phyloP scores from a whole-genome alignment of 176 grass and related monocot genomes.

The Urochloa ruziziensis region DNA sequence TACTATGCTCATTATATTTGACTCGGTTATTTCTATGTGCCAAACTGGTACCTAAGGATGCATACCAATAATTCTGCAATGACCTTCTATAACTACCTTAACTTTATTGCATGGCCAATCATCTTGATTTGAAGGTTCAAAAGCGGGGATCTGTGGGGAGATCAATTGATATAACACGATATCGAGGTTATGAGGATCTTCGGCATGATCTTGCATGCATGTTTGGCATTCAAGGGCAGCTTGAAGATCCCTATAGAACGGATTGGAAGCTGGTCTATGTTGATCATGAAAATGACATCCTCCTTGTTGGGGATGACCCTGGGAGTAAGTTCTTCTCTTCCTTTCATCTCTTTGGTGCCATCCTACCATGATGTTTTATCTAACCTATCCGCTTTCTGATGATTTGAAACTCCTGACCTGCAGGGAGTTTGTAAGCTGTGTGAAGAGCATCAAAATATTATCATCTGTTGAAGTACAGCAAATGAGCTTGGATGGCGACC shows the following conservation, averaged over 20 bases:
- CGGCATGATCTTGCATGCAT: constrained; percentile 88
- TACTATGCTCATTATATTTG: background rate
- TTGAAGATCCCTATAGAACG: constrained; percentile 80
- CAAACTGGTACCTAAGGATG: background rate
- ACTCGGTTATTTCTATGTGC: background rate
- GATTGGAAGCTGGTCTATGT: constrained; percentile 99
- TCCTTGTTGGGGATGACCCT: constrained; percentile 96
- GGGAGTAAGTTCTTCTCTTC: constrained; percentile 77
- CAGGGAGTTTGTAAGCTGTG: constrained; percentile 97
- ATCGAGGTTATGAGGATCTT: constrained; percentile 84
- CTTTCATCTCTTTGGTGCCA: background rate
- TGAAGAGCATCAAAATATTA: constrained; percentile 96
- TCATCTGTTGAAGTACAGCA: constrained; percentile 95
- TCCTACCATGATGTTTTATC: background rate
- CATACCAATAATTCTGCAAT: background rate
- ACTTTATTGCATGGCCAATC: constrained; percentile 14
- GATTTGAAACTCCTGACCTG: background rate
- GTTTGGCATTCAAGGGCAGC: constrained; percentile 95
- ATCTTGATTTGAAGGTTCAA: constrained; percentile 76
- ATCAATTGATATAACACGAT: constrained; percentile 89
- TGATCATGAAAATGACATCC: constrained; percentile 93
- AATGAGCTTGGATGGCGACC: constrained; percentile 93
- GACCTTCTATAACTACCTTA: background rate
- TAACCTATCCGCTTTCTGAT: background rate
- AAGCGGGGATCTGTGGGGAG: constrained; percentile 97